phyloP scores from a whole-genome alignment of 2,329 filamentous ascomycete species.

The Sphaerulina populicola region DNA sequence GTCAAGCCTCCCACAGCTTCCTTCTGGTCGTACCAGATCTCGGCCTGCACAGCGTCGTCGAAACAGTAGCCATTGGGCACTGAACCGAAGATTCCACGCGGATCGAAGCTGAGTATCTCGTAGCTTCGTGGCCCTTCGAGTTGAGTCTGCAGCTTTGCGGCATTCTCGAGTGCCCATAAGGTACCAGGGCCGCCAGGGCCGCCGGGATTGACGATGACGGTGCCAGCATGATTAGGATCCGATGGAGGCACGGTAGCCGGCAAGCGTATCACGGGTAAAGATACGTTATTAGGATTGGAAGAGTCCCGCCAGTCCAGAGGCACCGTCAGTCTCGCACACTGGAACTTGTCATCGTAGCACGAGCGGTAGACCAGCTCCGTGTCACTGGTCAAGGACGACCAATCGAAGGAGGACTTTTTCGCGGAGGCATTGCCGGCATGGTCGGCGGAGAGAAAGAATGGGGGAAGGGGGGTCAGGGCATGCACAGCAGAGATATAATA shows the following conservation, averaged over 20 bases:
- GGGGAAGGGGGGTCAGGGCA: not conserved
- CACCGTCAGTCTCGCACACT: constrained; percentile 43
- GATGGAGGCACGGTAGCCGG: constrained; percentile 36
- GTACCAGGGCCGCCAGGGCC: constrained; percentile 36
- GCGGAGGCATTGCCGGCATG: not conserved
- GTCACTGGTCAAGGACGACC: constrained; percentile 11
- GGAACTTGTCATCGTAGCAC: constrained; percentile 39
- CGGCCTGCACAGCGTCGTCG: constrained; percentile 24
- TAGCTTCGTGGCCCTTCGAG: constrained; percentile 30
- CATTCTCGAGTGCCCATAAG: constrained; percentile 15
- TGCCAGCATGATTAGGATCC: constrained; percentile 36
- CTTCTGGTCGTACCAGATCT: constrained; percentile 29
- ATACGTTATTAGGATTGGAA: constrained; percentile 25
- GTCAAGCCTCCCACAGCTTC: constrained; percentile 14
- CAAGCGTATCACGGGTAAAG: constrained; percentile 39
- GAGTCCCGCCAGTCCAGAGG: constrained; percentile 36
- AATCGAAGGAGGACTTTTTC: constrained; percentile 12
- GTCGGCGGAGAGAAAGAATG: not conserved
- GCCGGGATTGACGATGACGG: constrained; percentile 37
- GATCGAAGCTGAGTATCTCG: constrained; percentile 42
- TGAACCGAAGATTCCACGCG: constrained; percentile 36
- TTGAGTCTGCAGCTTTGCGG: constrained; percentile 12
- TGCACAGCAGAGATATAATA: not conserved
- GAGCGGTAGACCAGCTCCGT: constrained; percentile 11
- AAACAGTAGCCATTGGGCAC: constrained; percentile 33